phyloP scores from a whole-genome alignment of 1,284 basidiomycete species.

The Clitocybe nebularis region DNA sequence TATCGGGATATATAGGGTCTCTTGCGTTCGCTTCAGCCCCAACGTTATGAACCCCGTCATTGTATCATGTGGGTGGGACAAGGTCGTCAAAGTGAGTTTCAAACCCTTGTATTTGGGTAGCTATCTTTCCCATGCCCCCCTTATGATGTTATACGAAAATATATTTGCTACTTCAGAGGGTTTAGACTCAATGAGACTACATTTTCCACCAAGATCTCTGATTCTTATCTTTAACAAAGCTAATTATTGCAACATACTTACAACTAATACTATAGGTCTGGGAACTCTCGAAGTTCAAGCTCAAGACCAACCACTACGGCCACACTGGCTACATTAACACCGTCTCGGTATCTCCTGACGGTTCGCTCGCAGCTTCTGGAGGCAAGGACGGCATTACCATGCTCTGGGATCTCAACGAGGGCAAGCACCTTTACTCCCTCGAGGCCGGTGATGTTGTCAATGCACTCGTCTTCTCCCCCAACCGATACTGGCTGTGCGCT shows the following conservation, averaged over 20 bases:
- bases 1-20: slow-evolving; percentile 65
- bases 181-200: slow-evolving; percentile 43
- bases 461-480: slow-evolving; percentile 98
- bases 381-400: slow-evolving; percentile 99
- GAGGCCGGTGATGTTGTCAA: slow-evolving; percentile 99
- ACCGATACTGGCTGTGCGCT: slow-evolving; percentile 99
- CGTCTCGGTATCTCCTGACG: slow-evolving; percentile 97
- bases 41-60: slow-evolving; percentile 98
- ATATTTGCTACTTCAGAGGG: slow-evolving; percentile 54
- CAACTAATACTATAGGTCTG: slow-evolving; percentile 74
- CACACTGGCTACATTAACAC: slow-evolving; percentile 99
- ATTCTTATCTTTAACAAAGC: slow-evolving; percentile 37
- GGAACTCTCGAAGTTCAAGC: slow-evolving; percentile 99
- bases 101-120: slow-evolving; percentile 6
- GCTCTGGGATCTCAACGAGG: slow-evolving; percentile 99
- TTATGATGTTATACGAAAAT: slow-evolving; percentile 23
- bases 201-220: slow-evolving; percentile 59
- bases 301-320: slow-evolving; percentile 99
- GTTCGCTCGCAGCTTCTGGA: slow-evolving; percentile 97
- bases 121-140: not conserved
- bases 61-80: slow-evolving; percentile 99
- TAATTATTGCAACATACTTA: not conserved
- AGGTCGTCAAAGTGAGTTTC: slow-evolving; percentile 93
- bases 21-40: slow-evolving; percentile 99
- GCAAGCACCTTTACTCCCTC: slow-evolving; percentile 99